Evolutionary conservation across 202 grass and related monocot genomes (phyloP).

Genomic region (Saccharum hybrid): DNA sequence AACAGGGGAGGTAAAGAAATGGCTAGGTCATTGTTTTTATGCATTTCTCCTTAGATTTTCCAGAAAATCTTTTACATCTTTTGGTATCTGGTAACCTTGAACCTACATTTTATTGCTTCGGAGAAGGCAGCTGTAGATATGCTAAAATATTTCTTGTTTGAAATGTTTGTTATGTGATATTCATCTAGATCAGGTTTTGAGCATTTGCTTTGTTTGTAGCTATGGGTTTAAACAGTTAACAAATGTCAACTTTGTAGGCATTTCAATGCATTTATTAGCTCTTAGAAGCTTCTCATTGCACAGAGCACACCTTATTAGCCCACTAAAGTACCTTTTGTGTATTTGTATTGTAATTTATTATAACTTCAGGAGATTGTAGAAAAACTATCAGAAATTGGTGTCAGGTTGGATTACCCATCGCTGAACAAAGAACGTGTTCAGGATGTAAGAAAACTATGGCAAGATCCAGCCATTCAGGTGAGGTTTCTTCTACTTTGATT

Average conservation of each 20-base stretch:
- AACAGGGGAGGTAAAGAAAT: neutral
- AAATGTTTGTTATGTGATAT: conserved; percentile 12
- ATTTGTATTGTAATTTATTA: conserved; percentile 14
- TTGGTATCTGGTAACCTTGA: neutral
- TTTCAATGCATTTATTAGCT: conserved; percentile 7
- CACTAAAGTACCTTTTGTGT: conserved; percentile 20
- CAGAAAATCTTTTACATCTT: neutral
- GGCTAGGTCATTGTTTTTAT: neutral
- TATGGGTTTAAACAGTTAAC: conserved; percentile 24
- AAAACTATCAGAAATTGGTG: conserved; percentile 79
- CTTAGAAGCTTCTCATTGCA: neutral
- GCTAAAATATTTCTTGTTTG: neutral
- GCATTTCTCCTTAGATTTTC: neutral
- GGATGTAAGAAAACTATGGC: conserved; percentile 71
- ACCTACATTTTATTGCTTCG: conserved; percentile 19
- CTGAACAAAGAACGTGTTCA: conserved; percentile 73
- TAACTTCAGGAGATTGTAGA: conserved; percentile 75
- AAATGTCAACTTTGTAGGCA: conserved; percentile 13
- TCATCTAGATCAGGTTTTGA: conserved; percentile 7
- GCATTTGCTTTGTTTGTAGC: conserved; percentile 7
- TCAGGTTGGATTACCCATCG: conserved; percentile 72
- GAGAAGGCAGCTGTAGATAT: conserved; percentile 11
- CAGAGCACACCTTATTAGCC: neutral
- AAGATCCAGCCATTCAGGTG: conserved; percentile 96
- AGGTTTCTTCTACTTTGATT: conserved; percentile 17